Base-by-base conservation (phyloP, 169 alveolate genomes). In the Cryptosporidium ubiquitum region DNA sequence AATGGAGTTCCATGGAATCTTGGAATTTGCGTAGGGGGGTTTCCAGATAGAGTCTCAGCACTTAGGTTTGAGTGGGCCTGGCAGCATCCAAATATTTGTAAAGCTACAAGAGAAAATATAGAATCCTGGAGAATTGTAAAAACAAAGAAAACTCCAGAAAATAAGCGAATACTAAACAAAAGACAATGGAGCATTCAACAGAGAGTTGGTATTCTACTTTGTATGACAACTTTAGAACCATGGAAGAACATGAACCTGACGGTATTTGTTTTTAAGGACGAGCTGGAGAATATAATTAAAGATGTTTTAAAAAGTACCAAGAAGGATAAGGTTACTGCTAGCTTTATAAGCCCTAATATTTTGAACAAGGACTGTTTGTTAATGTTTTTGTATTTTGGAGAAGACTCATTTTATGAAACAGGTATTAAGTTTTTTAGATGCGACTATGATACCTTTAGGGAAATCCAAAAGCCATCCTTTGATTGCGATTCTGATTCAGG, bases 61-160 rank as follows among this genome's bases (percentile, higher is more conserved):
- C 79, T 94, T 47, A 93, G 93, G 64, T 94, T 94, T 58, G 96
- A 94, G 73, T 94, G 93, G 92, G 95, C 95, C 14, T 94, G 96
- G 96, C 96, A 94, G 55, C 93, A 94, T 66, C 96, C 96, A 10
- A 58, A 79, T 47, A 79, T 79, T 29, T 79, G 89, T 29, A 57
- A 57, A 31, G 64, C 61, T 37, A 79, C 89, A 6, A 58, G 89
- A 44, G 73, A 37, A 3, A n/a, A 49, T n/a, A 79, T 79, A 16
- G 69, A 18, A 26, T 39, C 75, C 16, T 79, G 89, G 89, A 64
- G 39, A 47, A 79, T 79, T 7, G 68, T 44, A n/a, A 79, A 58
- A 49, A 16, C 37, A 18, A 55, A 52, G 58, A 60, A 5, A n/a
- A 60, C 44, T 5, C 23, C 89, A 33, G 75, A 64, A 0, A 49